Base-by-base conservation (phyloP, 169 alveolate species). In the Toxoplasma gondii region DNA sequence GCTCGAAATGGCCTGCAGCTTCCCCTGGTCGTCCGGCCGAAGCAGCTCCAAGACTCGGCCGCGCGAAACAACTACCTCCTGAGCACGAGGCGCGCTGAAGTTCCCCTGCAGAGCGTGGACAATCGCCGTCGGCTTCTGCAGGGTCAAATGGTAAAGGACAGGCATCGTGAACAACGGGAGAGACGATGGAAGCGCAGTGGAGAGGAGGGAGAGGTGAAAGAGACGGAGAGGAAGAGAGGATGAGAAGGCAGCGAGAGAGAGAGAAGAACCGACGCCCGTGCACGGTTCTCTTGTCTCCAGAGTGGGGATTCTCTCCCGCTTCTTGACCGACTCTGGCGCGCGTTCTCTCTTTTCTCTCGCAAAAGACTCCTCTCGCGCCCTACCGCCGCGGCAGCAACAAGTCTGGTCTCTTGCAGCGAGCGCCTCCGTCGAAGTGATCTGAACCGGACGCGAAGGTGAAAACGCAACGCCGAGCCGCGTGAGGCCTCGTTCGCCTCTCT, bases 11-110 rank as follows among this genome's bases (percentile, higher is more conserved):
- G 98, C 96, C 81, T 98, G 97, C 49, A 98, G 96, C 95, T 98
- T 98, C n/a, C 99, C 99, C 34, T 97, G 97, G 43, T 98, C 99
- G 92, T 99, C 99, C 44, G 99, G 98, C 82, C 99, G 95, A 64
- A 98, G 96, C 86, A 99, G 97, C 95, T 99, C 99, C 92, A 99
- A 95, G 49, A 94, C 86, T 91, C 98, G 98, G 38, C 99, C 99
- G 93, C 99, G 98, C 64, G 99, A 98, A 53, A 99, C 99, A 45
- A 99, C 99, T 44, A 99, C 98, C 97, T 99, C 99, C 96, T 98
- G 99, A 86, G 99, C 99, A 94, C 98, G 98, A 34, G 99, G 99
- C 38, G 99, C 99, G 64, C 99, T 98, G 98, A 99, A 99, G 96
- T 98, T 99, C 58, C 99, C 99, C 90, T 98, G 98, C 88, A 98